Evolutionary conservation across 331 rosid species (phyloP), one percentile per base, ranked within the genome.

Genomic region (Quercus lobata): DNA sequence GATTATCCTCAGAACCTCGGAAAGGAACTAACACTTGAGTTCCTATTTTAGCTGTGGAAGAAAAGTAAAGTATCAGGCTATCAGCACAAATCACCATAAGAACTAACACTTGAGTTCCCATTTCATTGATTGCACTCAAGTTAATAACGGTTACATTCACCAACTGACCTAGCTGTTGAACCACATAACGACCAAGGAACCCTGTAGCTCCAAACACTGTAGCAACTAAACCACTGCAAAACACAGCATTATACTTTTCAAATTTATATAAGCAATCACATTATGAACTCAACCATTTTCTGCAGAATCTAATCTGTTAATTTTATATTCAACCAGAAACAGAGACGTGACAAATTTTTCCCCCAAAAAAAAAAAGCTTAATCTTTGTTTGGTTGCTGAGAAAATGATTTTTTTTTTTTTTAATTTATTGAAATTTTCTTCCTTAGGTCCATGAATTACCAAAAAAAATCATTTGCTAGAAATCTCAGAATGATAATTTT

Each of bases 151-250:
- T 41, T 41, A 41, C 3, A 41, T 41, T 41, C 46, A 41, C 46
- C 46, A 41, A 41, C 46, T 41, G 46, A 96, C 99, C 99, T 72
- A 96, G 94, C 85, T 93, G 97, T 71, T 96, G 99, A 37, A 96
- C 99, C 82, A 93, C 90, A 93, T 96, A 93, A 54, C 99, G 99
- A 73, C 99, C 99, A 76, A 96, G 92, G 89, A 96, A 96, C 65
- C 99, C 99, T 41, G 99, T 96, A 0, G 99, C 95, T 79, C 99
- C 99, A 76, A 96, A 96, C 60, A 96, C 99, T 53, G 99, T 86
- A 57, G 97, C 99, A 55, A 96, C 78, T 71, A 96, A 85, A 62
- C 99, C 99, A 85, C 98, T 95, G 94, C 88, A 83, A 88, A 78
- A 75, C 9, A 57, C n/a, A 57, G 17, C 72, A 34, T 32, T 66